A percentile compares a stretch with the other conserved stretches of the same genome.
Evolutionary conservation across 176 grass and related monocot genomes (phyloP).

Genomic region (Raddia guianensis): DNA sequence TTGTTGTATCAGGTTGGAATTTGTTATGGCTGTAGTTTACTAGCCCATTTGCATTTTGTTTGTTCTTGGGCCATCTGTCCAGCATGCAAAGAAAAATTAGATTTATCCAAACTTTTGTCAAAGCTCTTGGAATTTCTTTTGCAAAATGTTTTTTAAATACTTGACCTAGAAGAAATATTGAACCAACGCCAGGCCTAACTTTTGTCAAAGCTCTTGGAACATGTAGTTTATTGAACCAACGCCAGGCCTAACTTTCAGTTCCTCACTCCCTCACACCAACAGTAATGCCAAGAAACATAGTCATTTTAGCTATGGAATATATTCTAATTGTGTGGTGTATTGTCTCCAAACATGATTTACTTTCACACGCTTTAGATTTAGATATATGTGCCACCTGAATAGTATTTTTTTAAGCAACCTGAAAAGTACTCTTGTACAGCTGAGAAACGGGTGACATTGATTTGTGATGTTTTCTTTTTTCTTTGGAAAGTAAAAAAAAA

Average conservation of each 20-base stretch:
- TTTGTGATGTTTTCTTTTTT: background rate
- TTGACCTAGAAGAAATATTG: conserved; percentile 1
- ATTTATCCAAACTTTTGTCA: background rate
- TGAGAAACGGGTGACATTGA: background rate
- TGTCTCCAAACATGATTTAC: background rate
- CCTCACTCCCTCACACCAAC: background rate
- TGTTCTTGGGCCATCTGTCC: conserved; percentile 8
- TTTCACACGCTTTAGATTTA: background rate
- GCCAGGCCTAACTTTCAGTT: background rate
- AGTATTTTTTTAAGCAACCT: background rate
- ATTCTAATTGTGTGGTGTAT: background rate
- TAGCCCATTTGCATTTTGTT: conserved; percentile 18
- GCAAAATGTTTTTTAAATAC: background rate
- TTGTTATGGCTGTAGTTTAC: background rate
- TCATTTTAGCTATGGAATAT: background rate
- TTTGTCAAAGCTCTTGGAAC: no score
- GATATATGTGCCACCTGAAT: background rate
- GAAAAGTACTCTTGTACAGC: background rate
- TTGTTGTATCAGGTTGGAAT: conserved; percentile 79
- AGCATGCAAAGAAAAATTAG: conserved; percentile 17
- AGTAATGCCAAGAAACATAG: background rate
- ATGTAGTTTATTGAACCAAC: conserved; percentile 4
- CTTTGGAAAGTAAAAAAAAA: background rate
- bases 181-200: background rate
- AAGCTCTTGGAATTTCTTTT: background rate